A percentile compares a stretch with the other conserved stretches of the same genome.
Conservation (phyloP, 2,329 filamentous ascomycete genomes). For the Daldinia sp. region DNA sequence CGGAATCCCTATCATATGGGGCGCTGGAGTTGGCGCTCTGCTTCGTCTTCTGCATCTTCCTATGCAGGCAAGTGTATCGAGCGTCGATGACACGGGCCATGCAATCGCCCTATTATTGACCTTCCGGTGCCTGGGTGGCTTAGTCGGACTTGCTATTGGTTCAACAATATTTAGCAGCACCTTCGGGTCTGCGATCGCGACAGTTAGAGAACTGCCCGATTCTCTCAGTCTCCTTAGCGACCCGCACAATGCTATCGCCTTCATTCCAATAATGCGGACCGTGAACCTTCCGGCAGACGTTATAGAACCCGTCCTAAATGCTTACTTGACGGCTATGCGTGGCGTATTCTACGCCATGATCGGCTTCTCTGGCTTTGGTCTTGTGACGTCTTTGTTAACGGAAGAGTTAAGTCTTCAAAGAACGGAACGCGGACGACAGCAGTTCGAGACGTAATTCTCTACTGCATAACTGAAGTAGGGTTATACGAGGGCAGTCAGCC, state of each 20-base stretch:
- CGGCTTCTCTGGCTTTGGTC: slow-evolving; percentile 37
- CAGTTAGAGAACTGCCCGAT: slow-evolving; percentile 35
- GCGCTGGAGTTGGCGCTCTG: slow-evolving; percentile 45
- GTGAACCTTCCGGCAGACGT: slow-evolving; percentile 30
- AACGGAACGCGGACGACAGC: slow-evolving; percentile 37
- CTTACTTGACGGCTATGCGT: slow-evolving; percentile 35
- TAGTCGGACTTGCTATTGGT: slow-evolving; percentile 53
- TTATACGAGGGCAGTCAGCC: not conserved
- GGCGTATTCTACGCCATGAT: slow-evolving; percentile 41
- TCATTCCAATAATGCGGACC: slow-evolving; percentile 38
- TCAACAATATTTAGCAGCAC: slow-evolving; percentile 53
- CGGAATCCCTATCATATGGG: slow-evolving; percentile 48
- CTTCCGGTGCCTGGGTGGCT: slow-evolving; percentile 54
- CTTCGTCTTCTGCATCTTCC: slow-evolving; percentile 45
- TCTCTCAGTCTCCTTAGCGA: slow-evolving; percentile 28
- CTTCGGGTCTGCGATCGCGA: slow-evolving; percentile 43
- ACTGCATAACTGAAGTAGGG: not conserved
- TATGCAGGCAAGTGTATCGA: slow-evolving; percentile 52
- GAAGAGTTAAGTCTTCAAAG: slow-evolving; percentile 37
- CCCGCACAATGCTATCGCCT: slow-evolving; percentile 37
- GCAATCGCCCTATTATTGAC: slow-evolving; percentile 52
- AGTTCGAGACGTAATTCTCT: slow-evolving; percentile 29
- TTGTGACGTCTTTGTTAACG: slow-evolving; percentile 36
- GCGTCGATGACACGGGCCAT: slow-evolving; percentile 53
- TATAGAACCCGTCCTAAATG: slow-evolving; percentile 26